Percentiles rank a stretch among this genome's conserved stretches.
phyloP scores from a whole-genome alignment of 768 basidiomycete species.

The Calocybe cyanea region DNA sequence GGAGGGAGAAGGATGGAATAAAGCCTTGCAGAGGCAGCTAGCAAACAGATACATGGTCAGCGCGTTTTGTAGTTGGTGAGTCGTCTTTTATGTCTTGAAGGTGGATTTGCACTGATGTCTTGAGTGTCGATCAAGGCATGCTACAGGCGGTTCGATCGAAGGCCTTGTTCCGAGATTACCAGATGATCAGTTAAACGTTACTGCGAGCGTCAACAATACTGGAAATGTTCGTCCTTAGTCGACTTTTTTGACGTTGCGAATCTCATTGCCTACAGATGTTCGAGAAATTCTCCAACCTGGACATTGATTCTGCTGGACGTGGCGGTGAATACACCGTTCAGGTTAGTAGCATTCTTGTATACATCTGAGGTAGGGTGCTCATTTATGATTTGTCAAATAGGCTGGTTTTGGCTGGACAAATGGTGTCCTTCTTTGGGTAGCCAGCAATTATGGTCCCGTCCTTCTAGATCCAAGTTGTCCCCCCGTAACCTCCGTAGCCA shows the following conservation, averaged over 20 bases:
- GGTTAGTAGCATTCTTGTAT: conserved; percentile 28
- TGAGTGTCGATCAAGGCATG: conserved; percentile 46
- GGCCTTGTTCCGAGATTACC: conserved; percentile 68
- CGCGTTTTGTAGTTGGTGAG: conserved; percentile 85
- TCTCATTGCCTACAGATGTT: conserved; percentile 58
- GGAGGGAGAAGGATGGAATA: conserved; percentile 61
- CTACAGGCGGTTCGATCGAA: conserved; percentile 84
- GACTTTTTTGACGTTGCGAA: neutral
- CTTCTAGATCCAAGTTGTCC: conserved; percentile 68
- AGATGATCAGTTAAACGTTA: conserved; percentile 64
- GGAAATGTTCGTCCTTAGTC: conserved; percentile 58
- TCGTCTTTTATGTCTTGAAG: conserved; percentile 2
- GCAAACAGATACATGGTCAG: conserved; percentile 85
- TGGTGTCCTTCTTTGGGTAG: conserved; percentile 73
- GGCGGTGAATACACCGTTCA: conserved; percentile 92
- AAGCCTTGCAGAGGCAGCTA: conserved; percentile 61
- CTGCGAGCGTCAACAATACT: conserved; percentile 58
- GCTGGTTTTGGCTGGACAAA: conserved; percentile 91
- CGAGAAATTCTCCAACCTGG: conserved; percentile 79
- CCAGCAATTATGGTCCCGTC: conserved; percentile 57
- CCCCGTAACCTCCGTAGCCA: conserved; percentile 26
- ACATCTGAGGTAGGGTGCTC: neutral
- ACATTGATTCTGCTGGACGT: conserved; percentile 73
- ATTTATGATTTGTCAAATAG: conserved; percentile 20
- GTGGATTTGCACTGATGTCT: neutral